Base-by-base conservation (phyloP, 345 rosid species). In the Pseudoturritis turrita region DNA sequence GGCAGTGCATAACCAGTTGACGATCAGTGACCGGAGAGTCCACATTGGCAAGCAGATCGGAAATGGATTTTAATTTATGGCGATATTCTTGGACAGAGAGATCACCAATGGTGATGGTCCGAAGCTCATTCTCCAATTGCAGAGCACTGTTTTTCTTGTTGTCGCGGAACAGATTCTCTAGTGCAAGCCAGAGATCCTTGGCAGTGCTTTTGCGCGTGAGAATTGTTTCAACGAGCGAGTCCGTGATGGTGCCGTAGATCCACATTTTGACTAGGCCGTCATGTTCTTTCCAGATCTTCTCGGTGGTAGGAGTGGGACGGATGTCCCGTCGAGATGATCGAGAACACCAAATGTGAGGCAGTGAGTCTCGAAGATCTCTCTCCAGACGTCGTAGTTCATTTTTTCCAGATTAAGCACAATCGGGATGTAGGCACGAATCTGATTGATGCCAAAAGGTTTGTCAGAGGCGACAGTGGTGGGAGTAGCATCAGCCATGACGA, bases 131-230 rank as follows among this genome's bases (percentile, higher is more conserved):
- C 0, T 43, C 23, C 0, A 61, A 10, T 12, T 58, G 66, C 0
- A 61, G 0, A 0, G 17, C 46, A 0, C 47, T 10, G 0, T 2
- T 15, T 1, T 37, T 47, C 6, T 58, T 37, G 18, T 58, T 58
- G 6, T 61, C 12, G 0, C 6, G 47, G 0, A 37, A 59, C 0
- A 19, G 17, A 3, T 1, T 3, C 1, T 59, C 47, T 0, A 59
- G 28, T 0, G 6, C 1, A 0, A 21, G 10, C 47, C 47, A 59
- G 0, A 36, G 5, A 0, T 15, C 26, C 1, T 3, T 8, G 1
- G 26, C 45, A 0, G 29, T 31, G 1, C 17, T 1, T 0, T 57
- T 57, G 0, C 13, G 13, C 2, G 36, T 18, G 14, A 57, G 26
- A 0, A 57, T 1, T 0, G 45, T 57, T 0, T 31, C 43, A 0